Base-by-base conservation (phyloP, 352 stramenopile genomes). In the Phytophthora hybrid region DNA sequence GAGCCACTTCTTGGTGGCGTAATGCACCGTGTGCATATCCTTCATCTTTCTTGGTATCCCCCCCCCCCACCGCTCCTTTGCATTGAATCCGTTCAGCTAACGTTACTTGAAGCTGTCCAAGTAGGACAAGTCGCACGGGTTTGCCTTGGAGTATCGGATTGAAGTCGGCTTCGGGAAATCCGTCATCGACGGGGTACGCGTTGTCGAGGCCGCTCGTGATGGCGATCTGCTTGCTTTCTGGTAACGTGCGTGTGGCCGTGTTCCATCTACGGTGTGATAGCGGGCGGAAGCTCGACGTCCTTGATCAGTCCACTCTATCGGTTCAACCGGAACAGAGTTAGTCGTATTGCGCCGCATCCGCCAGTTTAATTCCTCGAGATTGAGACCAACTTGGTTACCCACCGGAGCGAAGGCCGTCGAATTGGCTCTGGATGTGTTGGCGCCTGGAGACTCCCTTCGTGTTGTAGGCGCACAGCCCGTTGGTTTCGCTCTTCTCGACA, bases 41-140 rank as follows among this genome's bases (percentile, higher is more conserved):
- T 54, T 71, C 59, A 51, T 51, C 44, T 9, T 18, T 55, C 39
- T 55, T 44, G 23, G 13, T 51, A 46, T 26, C 66, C 26, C 59
- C 26, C 26, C 59, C 39, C 18, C 39, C 11, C 59, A 26, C 34
- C n/a, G 31, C 46, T 52, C 66, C 59, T 61, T 21, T 70, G 39
- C 60, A 64, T 69, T 54, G 41, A 37, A 21, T 65, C 53, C 41
- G 37, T 58, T 49, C 46, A 26, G 2, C 23, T 26, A 26, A 26
- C 23, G 59, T 29, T 73, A 84, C 78, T 89, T 91, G 69, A 89
- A 89, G 44, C 58, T 77, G 31, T 66, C 75, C 21, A 91, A 62
- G 63, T 91, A 91, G 34, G 81, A 91, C 51, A 90, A 71, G 63
- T 90, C 83, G 63, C 72, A 84, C 34, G 70, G 79, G 23, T 81